Conservation (phyloP, 2,329 filamentous ascomycete species). For the Emericellopsis cladophorae region DNA sequence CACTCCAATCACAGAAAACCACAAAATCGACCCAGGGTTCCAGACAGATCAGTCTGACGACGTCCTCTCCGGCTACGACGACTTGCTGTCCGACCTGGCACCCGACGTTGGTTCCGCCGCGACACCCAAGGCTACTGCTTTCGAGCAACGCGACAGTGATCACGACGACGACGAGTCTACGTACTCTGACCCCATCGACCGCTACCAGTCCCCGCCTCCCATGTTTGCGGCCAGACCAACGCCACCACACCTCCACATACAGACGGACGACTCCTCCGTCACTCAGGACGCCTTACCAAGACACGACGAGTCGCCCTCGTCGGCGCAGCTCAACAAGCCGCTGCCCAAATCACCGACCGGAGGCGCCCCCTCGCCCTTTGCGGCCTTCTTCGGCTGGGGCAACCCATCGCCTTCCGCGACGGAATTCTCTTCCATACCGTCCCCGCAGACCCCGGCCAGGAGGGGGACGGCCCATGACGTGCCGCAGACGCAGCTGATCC, state of each 20-base stretch:
- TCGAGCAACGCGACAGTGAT: not conserved
- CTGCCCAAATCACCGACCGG: conserved; percentile 39
- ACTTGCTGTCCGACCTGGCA: conserved; percentile 22
- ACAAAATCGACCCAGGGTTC: conserved; percentile 11
- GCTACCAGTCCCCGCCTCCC: conserved; percentile 27
- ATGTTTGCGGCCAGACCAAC: conserved; percentile 35
- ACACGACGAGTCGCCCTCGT: conserved; percentile 13
- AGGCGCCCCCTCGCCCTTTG: conserved; percentile 32
- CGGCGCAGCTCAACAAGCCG: conserved; percentile 35
- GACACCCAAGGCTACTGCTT: not conserved
- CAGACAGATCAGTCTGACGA: conserved; percentile 24
- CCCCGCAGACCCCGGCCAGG: conserved; percentile 33
- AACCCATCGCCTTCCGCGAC: conserved; percentile 32
- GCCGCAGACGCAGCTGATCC: conserved; percentile 11
- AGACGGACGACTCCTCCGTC: conserved; percentile 22
- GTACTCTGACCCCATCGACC: conserved; percentile 24
- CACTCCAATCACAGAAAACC: conserved; percentile 26
- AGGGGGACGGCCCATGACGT: conserved; percentile 18
- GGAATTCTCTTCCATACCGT: conserved; percentile 40
- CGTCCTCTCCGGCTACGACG: conserved; percentile 29
- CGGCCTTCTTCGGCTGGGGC: conserved; percentile 40
- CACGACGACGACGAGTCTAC: conserved; percentile 17
- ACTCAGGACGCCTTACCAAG: conserved; percentile 8
- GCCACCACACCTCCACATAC: conserved; percentile 40
- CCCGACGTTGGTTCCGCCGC: conserved; percentile 9